These are phyloP conservation scores for Afroboletus lepidellus DNA, from an alignment of 1,284 basidiomycete genomes.

Conservation along the genomic window DNA sequence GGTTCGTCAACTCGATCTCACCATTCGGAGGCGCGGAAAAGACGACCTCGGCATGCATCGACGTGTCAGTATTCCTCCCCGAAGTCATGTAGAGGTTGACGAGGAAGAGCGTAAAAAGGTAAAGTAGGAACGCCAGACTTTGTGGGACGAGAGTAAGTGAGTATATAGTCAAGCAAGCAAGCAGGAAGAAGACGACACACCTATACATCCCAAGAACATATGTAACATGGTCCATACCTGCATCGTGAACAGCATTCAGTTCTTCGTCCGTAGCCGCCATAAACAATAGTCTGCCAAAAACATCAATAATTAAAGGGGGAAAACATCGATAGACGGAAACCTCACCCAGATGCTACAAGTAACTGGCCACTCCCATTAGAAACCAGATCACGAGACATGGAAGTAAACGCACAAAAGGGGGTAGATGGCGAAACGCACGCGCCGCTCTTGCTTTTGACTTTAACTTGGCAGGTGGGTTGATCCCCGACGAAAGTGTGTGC, in stretches of 20 bases:
- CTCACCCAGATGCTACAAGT: constrained; percentile 61
- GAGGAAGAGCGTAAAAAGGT: constrained; percentile 64
- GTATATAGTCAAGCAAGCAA: neutral
- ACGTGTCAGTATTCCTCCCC: constrained; percentile 52
- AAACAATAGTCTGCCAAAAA: constrained; percentile 61
- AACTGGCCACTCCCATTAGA: constrained; percentile 43
- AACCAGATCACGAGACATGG: neutral
- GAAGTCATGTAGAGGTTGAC: constrained; percentile 58
- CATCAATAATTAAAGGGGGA: neutral
- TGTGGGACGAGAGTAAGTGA: neutral
- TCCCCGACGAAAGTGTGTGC: constrained; percentile 51
- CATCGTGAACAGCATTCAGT: constrained; percentile 62
- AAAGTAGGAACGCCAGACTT: constrained; percentile 74
- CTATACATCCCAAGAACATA: constrained; percentile 85
- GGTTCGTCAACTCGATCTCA: constrained; percentile 33
- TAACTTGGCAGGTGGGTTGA: constrained; percentile 12
- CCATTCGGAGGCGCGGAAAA: constrained; percentile 25
- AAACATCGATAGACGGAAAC: neutral
- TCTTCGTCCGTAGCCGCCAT: constrained; percentile 94
- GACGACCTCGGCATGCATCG: constrained; percentile 11
- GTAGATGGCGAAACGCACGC: constrained; percentile 77
- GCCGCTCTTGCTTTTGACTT: constrained; percentile 40
- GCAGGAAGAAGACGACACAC: constrained; percentile 18
- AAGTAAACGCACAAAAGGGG: constrained; percentile 75
- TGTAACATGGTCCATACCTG: constrained; percentile 85